These are phyloP conservation scores for Pilasporangium apinafurcum DNA, from an alignment of 352 stramenopile genomes.

Conservation along the genomic window DNA sequence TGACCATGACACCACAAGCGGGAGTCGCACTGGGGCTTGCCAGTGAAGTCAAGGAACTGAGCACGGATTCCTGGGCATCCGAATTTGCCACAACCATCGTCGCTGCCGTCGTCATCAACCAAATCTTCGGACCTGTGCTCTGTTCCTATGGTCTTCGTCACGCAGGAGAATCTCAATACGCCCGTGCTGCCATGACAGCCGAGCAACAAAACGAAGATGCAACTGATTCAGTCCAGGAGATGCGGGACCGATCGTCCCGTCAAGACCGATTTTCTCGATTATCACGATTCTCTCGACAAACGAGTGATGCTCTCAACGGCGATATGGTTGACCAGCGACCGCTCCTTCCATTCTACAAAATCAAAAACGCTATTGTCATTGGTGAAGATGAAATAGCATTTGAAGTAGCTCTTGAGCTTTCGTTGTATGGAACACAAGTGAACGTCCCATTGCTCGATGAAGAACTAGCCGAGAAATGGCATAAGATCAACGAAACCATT, in stretches of 20 bases:
- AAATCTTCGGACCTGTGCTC: slow-evolving; percentile 61
- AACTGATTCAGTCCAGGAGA: neutral
- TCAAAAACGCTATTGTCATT: slow-evolving; percentile 50
- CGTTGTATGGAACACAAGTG: slow-evolving; percentile 52
- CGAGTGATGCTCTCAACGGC: slow-evolving; percentile 24
- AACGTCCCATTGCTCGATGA: slow-evolving; percentile 56
- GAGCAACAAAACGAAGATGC: neutral
- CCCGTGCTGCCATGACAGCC: slow-evolving; percentile 6
- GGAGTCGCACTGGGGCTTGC: slow-evolving; percentile 56
- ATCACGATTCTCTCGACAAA: too few species aligned
- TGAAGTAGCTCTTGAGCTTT: slow-evolving; percentile 54
- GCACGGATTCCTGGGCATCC: slow-evolving; percentile 35
- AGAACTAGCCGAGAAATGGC: slow-evolving; percentile 48
- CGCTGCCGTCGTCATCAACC: slow-evolving; percentile 60
- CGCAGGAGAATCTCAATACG: slow-evolving; percentile 40
- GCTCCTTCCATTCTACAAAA: slow-evolving; percentile 41
- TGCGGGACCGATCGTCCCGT: too few species aligned
- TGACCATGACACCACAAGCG: slow-evolving; percentile 67
- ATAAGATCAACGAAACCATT: slow-evolving; percentile 50
- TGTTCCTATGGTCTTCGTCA: slow-evolving; percentile 46
- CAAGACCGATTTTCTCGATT: slow-evolving; percentile 7
- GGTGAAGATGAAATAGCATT: slow-evolving; percentile 59
- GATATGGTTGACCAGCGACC: slow-evolving; percentile 32
- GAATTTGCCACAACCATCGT: slow-evolving; percentile 65
- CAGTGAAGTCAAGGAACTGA: slow-evolving; percentile 49